phyloP scores from a whole-genome alignment of 345 rosid genomes.

The Populus deltoides region DNA sequence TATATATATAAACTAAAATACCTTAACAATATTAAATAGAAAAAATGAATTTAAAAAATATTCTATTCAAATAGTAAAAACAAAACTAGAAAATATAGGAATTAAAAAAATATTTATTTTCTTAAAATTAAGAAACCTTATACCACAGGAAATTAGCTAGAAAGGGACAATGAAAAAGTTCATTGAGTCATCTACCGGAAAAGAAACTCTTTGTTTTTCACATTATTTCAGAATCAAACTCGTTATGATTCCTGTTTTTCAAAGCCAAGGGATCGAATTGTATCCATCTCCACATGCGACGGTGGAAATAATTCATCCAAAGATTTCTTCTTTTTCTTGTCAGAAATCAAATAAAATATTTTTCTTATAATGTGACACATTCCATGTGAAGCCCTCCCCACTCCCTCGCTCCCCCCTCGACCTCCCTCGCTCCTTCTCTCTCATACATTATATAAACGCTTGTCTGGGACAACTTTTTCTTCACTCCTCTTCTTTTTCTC shows the following conservation, averaged over 20 bases:
- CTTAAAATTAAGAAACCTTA: too few species aligned
- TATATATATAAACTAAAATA: too few species aligned
- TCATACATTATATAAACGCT: constrained; percentile 21
- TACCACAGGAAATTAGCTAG: neutral
- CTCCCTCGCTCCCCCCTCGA: too few species aligned
- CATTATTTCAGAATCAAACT: constrained; percentile 26
- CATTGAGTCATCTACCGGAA: neutral
- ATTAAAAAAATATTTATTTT: too few species aligned
- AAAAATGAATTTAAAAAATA: too few species aligned
- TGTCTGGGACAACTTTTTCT: constrained; percentile 19
- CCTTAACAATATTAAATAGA: too few species aligned
- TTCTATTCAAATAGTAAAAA: too few species aligned
- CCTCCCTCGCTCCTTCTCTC: neutral
- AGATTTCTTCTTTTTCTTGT: constrained; percentile 6
- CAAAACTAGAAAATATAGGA: too few species aligned
- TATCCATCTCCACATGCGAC: constrained; percentile 31
- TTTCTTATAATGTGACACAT: neutral
- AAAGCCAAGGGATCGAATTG: constrained; percentile 11
- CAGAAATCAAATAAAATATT: neutral
- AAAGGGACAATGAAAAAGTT: neutral
- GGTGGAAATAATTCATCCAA: constrained; percentile 9
- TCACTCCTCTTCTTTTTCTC: constrained; percentile 20
- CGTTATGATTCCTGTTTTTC: constrained; percentile 28
- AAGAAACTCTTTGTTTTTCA: neutral
- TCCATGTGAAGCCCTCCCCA: constrained; percentile 25